phyloP scores from a whole-genome alignment of 768 basidiomycete species.

The Mrakia blollopis region DNA sequence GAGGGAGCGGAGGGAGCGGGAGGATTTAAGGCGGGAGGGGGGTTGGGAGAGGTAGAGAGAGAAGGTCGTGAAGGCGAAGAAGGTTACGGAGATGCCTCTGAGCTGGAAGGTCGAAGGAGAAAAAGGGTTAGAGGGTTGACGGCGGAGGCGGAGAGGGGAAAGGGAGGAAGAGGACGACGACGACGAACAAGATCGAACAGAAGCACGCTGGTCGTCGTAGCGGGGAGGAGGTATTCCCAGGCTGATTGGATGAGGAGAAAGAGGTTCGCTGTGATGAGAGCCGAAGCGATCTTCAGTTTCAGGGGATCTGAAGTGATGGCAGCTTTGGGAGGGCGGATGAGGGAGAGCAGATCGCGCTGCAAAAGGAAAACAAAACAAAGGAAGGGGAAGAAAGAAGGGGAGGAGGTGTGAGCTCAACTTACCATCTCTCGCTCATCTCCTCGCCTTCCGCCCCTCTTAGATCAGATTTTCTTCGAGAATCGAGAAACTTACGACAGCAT shows the following conservation, averaged over 20 bases:
- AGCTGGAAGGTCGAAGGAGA: not conserved
- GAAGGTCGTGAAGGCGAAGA: not conserved
- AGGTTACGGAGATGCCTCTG: not conserved
- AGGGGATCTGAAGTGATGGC: not conserved
- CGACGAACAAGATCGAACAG: not conserved
- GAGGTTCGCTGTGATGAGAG: not conserved
- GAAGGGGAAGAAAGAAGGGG: not conserved
- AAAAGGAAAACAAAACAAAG: too few relatives aligned
- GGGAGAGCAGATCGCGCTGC: not conserved
- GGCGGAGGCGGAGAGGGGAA: not conserved
- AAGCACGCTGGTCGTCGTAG: not conserved
- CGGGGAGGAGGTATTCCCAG: not conserved
- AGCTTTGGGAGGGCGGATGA: not conserved
- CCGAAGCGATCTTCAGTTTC: not conserved
- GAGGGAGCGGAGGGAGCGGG: not conserved
- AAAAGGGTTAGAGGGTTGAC: not conserved
- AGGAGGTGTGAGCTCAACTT: too few relatives aligned
- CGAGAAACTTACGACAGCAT: not conserved
- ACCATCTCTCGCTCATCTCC: not conserved
- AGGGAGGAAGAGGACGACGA: not conserved
- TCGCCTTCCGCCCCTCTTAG: too few relatives aligned
- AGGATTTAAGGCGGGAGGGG: not conserved
- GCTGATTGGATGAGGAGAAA: not conserved
- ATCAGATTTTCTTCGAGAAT: too few relatives aligned
- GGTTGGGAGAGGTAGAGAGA: not conserved